These are phyloP conservation scores for Melanomma pulvis-pyrius DNA, from an alignment of 495 filamentous ascomycete genomes.

Conservation along the genomic window DNA sequence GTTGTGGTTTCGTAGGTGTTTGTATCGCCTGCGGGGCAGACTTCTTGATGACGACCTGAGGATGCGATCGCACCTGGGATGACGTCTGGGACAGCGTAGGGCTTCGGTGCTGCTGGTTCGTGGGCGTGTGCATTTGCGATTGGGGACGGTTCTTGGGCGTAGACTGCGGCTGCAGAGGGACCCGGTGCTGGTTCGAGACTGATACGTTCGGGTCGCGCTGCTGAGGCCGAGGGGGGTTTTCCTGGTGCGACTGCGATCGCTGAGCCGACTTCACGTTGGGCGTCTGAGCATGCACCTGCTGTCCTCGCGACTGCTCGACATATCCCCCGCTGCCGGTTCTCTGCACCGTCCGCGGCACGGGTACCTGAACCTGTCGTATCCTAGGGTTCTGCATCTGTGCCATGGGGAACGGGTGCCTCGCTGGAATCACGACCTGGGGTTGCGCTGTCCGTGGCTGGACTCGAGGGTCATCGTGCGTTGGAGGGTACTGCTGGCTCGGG, in stretches of 20 bases:
- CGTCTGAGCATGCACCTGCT: conserved; percentile 10
- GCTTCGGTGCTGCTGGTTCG: conserved; percentile 29
- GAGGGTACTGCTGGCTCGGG: conserved; percentile 13
- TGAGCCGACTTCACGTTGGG: conserved; percentile 14
- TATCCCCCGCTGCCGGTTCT: conserved; percentile 1
- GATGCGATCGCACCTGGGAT: conserved; percentile 21
- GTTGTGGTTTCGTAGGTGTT: conserved; percentile 8
- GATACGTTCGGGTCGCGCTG: conserved; percentile 10
- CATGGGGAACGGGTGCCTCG: background rate
- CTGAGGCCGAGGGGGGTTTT: conserved; percentile 10
- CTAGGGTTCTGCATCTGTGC: conserved; percentile 21
- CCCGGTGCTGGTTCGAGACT: conserved; percentile 9
- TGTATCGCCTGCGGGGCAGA: conserved; percentile 6
- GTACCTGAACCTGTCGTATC: conserved; percentile 29
- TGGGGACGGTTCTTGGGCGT: conserved; percentile 12
- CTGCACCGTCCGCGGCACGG: conserved; percentile 16
- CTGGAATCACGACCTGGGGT: conserved; percentile 29
- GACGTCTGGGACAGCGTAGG: conserved; percentile 6
- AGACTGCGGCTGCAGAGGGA: conserved; percentile 23
- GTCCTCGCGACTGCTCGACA: background rate
- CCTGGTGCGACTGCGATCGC: conserved; percentile 23
- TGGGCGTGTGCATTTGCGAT: conserved; percentile 1
- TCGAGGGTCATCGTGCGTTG: background rate
- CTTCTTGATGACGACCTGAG: conserved; percentile 37
- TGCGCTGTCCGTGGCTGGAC: conserved; percentile 4